Evolutionary conservation across 2,329 filamentous ascomycete genomes (phyloP).

Genomic region (Salinomyces thailandicus): DNA sequence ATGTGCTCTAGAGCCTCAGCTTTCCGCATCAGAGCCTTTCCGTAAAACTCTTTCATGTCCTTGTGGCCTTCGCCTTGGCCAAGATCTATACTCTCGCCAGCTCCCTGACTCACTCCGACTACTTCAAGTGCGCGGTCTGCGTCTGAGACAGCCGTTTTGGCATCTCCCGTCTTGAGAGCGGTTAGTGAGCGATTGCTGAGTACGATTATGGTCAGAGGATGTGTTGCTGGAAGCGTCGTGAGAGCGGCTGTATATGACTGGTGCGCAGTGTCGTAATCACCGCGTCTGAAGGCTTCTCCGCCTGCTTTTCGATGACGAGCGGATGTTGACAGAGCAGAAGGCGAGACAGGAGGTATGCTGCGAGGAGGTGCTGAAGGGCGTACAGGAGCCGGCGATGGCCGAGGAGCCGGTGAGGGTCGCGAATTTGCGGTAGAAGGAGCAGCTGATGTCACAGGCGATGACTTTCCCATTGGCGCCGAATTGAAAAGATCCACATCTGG

Average conservation of each 20-base stretch:
- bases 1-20: constrained; percentile 92
- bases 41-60: constrained; percentile 86
- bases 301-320: constrained; percentile 70
- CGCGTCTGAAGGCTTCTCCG: constrained; percentile 83
- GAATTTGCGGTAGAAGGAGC: constrained; percentile 2
- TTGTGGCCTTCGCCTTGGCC: constrained; percentile 50
- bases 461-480: constrained; percentile 8
- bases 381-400: constrained; percentile 30
- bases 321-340: constrained; percentile 61
- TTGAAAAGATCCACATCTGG: constrained; percentile 25
- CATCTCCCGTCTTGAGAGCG: constrained; percentile 80
- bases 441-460: constrained; percentile 1
- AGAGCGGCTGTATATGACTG: constrained; percentile 71
- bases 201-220: constrained; percentile 79
- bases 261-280: constrained; percentile 82
- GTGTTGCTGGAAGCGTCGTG: constrained; percentile 59
- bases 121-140: constrained; percentile 69
- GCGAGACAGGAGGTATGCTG: constrained; percentile 56
- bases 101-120: constrained; percentile 69
- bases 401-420: constrained; percentile 21
- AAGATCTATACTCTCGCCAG: constrained; percentile 68
- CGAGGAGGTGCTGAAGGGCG: constrained; percentile 43
- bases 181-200: constrained; percentile 87
- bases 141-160: constrained; percentile 75
- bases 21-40: constrained; percentile 87